Conservation (phyloP, 2,329 filamentous ascomycete species). For the Cordyceps fumosorosea region DNA sequence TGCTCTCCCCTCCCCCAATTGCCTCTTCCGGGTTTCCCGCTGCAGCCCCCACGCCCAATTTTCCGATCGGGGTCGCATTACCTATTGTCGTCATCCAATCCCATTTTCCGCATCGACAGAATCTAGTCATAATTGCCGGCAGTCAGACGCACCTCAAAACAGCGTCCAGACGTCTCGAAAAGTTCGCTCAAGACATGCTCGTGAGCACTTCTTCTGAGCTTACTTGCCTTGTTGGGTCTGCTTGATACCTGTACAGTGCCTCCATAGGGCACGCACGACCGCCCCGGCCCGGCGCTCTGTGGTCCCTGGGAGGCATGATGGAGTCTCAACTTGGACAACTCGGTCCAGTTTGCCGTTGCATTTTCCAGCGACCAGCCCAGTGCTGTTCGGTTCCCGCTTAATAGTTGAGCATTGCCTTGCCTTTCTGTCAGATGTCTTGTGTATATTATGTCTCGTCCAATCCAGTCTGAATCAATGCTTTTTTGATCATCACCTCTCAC, state of each 20-base stretch:
- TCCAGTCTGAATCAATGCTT: not conserved
- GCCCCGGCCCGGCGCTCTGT: not conserved
- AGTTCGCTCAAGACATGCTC: not conserved
- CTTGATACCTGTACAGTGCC: not conserved
- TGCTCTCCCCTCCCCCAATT: not conserved
- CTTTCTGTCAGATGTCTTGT: not conserved
- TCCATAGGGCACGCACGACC: not conserved
- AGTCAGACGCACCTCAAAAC: conserved; percentile 4
- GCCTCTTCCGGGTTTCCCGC: conserved; percentile 12
- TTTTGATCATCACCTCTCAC: not conserved
- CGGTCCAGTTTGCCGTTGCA: conserved; percentile 4
- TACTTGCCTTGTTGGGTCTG: conserved; percentile 6
- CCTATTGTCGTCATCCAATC: not conserved
- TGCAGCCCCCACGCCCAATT: not conserved
- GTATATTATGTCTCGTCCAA: conserved; percentile 2
- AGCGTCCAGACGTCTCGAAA: not conserved
- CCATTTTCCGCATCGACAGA: conserved; percentile 5
- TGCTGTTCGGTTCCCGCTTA: not conserved
- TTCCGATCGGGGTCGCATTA: conserved; percentile 4
- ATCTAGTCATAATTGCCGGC: conserved; percentile 5
- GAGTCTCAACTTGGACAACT: conserved; percentile 8
- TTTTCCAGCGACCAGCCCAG: not conserved
- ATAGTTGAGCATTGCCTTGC: not conserved
- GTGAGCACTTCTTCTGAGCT: not conserved
- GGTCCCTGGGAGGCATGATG: not conserved